A percentile compares a stretch with the other conserved stretches of the same genome.
These are phyloP conservation scores for Cryphonectria japonica DNA, from an alignment of 2,329 filamentous ascomycete genomes.

Conservation along the genomic window DNA sequence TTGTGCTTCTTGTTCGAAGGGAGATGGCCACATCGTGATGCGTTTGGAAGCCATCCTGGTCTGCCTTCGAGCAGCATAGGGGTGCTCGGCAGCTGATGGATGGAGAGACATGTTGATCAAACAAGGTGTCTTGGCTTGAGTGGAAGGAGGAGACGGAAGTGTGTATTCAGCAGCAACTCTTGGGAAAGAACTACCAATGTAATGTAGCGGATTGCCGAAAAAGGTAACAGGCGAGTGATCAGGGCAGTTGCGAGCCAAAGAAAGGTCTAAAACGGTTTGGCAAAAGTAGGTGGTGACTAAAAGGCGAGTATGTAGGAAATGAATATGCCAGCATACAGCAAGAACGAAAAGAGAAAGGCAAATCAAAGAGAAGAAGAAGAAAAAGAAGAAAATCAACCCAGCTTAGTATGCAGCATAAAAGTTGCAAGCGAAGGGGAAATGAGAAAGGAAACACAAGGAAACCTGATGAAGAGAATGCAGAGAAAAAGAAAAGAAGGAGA, in stretches of 20 bases:
- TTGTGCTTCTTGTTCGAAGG: conserved; percentile 28
- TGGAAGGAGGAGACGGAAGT: not conserved
- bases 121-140: not conserved
- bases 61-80: conserved; percentile 9
- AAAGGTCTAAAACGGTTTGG: not conserved
- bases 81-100: conserved; percentile 10
- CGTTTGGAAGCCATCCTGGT: conserved; percentile 23
- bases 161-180: not conserved
- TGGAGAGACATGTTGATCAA: conserved; percentile 27
- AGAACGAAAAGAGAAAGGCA: not conserved
- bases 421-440: not conserved
- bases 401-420: not conserved
- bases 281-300: not conserved
- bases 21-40: conserved; percentile 32
- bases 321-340: conserved; percentile 20
- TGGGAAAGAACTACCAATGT: conserved; percentile 1
- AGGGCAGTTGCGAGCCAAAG: conserved; percentile 1
- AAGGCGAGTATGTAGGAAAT: conserved; percentile 3
- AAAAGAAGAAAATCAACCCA: not conserved
- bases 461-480: not conserved
- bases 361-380: not conserved
- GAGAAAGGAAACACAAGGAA: conserved; percentile 1
- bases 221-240: not conserved
- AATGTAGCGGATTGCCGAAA: not conserved
- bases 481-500: not conserved